Conservation (phyloP, 345 rosid genomes). For the Crucihimalaya himalaica region DNA sequence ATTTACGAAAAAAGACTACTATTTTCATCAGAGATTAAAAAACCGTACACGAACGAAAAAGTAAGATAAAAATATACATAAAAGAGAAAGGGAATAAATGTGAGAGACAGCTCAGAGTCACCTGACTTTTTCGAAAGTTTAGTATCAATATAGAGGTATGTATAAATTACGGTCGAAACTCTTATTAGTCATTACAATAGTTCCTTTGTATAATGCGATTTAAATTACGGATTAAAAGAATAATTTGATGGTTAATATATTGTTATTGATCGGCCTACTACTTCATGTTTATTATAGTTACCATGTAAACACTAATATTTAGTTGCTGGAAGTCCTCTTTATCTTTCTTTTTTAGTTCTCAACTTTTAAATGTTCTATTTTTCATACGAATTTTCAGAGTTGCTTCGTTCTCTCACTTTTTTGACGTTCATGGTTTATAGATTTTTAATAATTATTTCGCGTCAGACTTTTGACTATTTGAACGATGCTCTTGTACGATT, state of each 20-base stretch:
- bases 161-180: background rate
- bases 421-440: slow-evolving; percentile 24
- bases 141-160: background rate
- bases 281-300: background rate
- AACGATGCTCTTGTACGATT: slow-evolving; percentile 22
- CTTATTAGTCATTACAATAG: background rate
- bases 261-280: background rate
- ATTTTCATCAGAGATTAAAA: background rate
- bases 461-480: slow-evolving; percentile 30
- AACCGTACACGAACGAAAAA: slow-evolving; percentile 14
- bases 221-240: background rate
- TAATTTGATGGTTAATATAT: background rate
- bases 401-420: slow-evolving; percentile 30
- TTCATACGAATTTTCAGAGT: slow-evolving; percentile 19
- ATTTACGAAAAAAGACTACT: background rate
- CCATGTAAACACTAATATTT: background rate
- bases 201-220: background rate
- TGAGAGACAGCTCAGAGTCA: background rate
- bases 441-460: background rate
- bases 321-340: background rate
- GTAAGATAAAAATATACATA: background rate
- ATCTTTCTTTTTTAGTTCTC: background rate
- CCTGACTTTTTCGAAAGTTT: background rate
- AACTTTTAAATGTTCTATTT: background rate
- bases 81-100: background rate